Evolutionary conservation across 495 filamentous ascomycete genomes (phyloP), one percentile per base, ranked within the genome.

Genomic region (Aspergillus avenaceus): DNA sequence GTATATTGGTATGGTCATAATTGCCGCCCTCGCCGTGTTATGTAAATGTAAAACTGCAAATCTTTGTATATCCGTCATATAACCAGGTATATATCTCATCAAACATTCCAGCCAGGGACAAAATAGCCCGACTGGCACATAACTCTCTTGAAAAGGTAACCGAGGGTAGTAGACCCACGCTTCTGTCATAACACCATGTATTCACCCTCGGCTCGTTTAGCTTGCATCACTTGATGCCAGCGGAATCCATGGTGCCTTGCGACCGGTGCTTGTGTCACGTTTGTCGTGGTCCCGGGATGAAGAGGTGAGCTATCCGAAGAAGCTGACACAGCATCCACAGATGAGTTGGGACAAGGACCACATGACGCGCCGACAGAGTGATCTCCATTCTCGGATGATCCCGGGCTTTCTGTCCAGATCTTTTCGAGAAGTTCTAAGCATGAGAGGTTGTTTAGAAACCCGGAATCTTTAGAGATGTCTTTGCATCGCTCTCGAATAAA

Each of bases 401-500:
- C 54, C 14, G 67, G 67, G 47, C 74, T 66, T 63, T 78, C 70
- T 63, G 66, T 74, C 92, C 92, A 97, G 38, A 95, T 80, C 58
- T 80, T 81, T 70, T 97, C 91, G 54, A 97, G 60, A 0, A 96
- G 81, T 57, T 91, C 87, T 43, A 97, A 73, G 16, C 88, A 90
- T 6, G 85, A 86, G 18, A 95, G 74, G 58, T 95, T 96, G 63
- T 97, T 97, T 70, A 87, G 87, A 64, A 97, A 96, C 12, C 90
- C 91, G 36, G 85, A 90, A 59, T 91, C 86, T 21, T 82, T 78
- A 73, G 90, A 88, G 57, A 96, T 90, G 63, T 92, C 90, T 31
- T 83, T 73, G 72, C 90, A 96, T 43, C 91, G 82, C 56, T 81
- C 71, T 16, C 89, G 81, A 40, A 97, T 85, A 41, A 90, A 78